Percentiles rank a stretch among this genome's conserved stretches.
Evolutionary conservation across 805 yeast species (phyloP).

Genomic region (Saturnispora gosingensis): DNA sequence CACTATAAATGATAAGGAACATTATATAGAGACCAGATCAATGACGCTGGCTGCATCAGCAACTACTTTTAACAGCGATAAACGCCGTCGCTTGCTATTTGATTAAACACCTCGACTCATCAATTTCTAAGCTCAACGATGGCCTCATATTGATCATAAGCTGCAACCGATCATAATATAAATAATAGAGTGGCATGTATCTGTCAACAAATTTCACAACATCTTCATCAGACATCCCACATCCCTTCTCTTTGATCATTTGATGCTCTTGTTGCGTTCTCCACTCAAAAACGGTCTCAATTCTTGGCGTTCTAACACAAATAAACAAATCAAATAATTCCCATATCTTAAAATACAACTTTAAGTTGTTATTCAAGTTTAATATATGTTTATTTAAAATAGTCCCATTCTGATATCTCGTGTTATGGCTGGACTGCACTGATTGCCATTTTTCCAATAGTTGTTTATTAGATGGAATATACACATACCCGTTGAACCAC

Average conservation of each 20-base stretch:
- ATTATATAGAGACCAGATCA: neutral
- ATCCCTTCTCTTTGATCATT: constrained; percentile 43
- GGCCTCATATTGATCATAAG: constrained; percentile 2
- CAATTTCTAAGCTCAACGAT: constrained; percentile 10
- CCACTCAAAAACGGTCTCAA: constrained; percentile 68
- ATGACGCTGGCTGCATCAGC: neutral
- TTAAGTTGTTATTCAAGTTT: constrained; percentile 45
- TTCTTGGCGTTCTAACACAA: constrained; percentile 48
- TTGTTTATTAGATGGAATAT: constrained; percentile 28
- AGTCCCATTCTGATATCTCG: constrained; percentile 14
- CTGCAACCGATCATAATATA: constrained; percentile 40
- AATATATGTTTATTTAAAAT: constrained; percentile 18
- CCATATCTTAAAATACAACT: constrained; percentile 48
- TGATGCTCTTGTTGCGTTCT: constrained; percentile 66
- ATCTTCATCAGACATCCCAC: constrained; percentile 72
- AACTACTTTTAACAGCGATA: neutral
- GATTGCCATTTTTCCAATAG: constrained; percentile 23
- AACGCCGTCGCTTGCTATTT: neutral
- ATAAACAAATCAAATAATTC: constrained; percentile 48
- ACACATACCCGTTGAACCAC: constrained; percentile 79
- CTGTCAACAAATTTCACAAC: constrained; percentile 66
- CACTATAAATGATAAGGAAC: neutral
- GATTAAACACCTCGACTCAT: constrained; percentile 3
- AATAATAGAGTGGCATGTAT: constrained; percentile 76
- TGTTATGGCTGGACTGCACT: constrained; percentile 12